Percentiles rank a stretch among this genome's conserved stretches.
Conservation (phyloP, 1,284 basidiomycete species). For the Rhodotorula sp. region DNA sequence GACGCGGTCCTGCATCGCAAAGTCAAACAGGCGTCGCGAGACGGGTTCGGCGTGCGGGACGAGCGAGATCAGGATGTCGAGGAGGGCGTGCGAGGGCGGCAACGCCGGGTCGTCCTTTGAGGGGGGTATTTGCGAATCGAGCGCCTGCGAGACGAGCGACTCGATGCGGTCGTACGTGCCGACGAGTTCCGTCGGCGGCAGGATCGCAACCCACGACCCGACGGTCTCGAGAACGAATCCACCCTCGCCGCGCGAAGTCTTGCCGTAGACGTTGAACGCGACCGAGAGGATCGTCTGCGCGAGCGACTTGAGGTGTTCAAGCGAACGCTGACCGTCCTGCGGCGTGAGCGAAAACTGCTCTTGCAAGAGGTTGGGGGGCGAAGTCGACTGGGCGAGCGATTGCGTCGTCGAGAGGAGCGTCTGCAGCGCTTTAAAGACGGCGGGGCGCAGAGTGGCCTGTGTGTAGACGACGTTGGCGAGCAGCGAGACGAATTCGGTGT, state of each 20-base stretch:
- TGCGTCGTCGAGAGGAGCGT: slow-evolving; percentile 73
- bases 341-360: slow-evolving; percentile 58
- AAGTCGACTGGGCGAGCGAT: slow-evolving; percentile 53
- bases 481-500: slow-evolving; percentile 74
- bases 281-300: slow-evolving; percentile 91
- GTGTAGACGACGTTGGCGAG: slow-evolving; percentile 86
- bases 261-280: slow-evolving; percentile 94
- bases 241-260: slow-evolving; percentile 70
- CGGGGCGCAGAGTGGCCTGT: slow-evolving; percentile 76
- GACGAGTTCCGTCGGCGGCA: slow-evolving; percentile 61
- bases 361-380: slow-evolving; percentile 54
- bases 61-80: slow-evolving; percentile 84
- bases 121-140: slow-evolving; percentile 48
- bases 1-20: slow-evolving; percentile 62
- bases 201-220: slow-evolving; percentile 73
- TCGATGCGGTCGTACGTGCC: slow-evolving; percentile 79
- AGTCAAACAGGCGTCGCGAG: slow-evolving; percentile 62
- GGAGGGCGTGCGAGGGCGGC: slow-evolving; percentile 66
- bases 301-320: slow-evolving; percentile 71
- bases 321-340: slow-evolving; percentile 64
- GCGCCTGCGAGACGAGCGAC: slow-evolving; percentile 69
- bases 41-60: slow-evolving; percentile 68
- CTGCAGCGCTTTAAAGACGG: slow-evolving; percentile 77
- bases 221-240: slow-evolving; percentile 68
- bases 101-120: slow-evolving; percentile 44